These are phyloP conservation scores for Wickerhamomyces chaumierensis DNA, from an alignment of 805 yeast species.

Conservation along the genomic window DNA sequence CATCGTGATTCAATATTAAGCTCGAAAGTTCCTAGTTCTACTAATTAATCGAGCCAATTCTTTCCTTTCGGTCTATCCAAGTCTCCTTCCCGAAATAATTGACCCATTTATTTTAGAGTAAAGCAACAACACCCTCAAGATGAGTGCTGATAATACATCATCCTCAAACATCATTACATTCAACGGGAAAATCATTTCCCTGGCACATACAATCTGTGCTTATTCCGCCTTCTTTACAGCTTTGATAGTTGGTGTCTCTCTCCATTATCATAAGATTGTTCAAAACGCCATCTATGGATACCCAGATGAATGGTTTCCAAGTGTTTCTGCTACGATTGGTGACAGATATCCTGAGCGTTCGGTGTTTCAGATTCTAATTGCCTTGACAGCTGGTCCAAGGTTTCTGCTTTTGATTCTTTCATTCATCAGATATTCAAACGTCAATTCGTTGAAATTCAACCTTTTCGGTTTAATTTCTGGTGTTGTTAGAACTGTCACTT, in stretches of 20 bases:
- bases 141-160: not conserved
- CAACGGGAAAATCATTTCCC: constrained; percentile 58
- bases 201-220: constrained; percentile 66
- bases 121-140: no score
- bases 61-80: no score
- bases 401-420: constrained; percentile 50
- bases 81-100: no score
- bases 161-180: constrained; percentile 17
- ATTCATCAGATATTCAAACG: constrained; percentile 33
- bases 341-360: constrained; percentile 95
- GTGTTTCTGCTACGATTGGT: constrained; percentile 94
- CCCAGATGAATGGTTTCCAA: constrained; percentile 98
- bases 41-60: no score
- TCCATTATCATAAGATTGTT: constrained; percentile 85
- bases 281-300: constrained; percentile 78
- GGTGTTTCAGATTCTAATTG: constrained; percentile 82
- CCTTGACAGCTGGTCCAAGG: constrained; percentile 88
- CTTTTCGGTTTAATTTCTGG: constrained; percentile 47
- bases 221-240: constrained; percentile 68
- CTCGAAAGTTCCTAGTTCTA: no score
- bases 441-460: constrained; percentile 22
- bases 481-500: constrained; percentile 79
- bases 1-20: no score
- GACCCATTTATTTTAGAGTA: no score
- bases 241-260: constrained; percentile 54